Evolutionary conservation across 2,329 filamentous ascomycete genomes (phyloP), one percentile per base, ranked within the genome.

Genomic region (Bipolaris bicolor): DNA sequence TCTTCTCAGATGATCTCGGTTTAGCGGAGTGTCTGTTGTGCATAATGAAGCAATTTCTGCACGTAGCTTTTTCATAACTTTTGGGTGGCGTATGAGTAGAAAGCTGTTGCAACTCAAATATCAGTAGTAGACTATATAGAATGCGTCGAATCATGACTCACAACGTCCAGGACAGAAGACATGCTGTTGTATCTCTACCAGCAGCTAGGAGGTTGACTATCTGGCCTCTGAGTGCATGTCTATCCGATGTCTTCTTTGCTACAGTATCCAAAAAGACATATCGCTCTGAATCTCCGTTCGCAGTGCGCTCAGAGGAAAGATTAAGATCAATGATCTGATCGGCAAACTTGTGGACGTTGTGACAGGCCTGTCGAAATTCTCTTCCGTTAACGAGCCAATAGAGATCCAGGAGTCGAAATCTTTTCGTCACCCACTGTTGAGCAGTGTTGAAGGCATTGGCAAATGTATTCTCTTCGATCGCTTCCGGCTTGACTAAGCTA

Each of bases 291-390:
- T n/a, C n/a, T n/a, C 57, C 63, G 13, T 54, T 49, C 39, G 16
- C 26, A 37, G 56, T 52, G 18, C 63, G 63, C 40, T 71, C 62
- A 36, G 72, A 63, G 13, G 71, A 61, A 58, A 83, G 71, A 13
- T 78, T 81, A 24, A 78, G 76, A 7, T 78, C 67, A 3, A 83
- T 82, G 49, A 81, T 82, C 58, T 75, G 67, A 44, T 74, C 69
- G 37, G 76, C 68, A 62, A 78, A 79, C 22, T 71, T 62, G 43
- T 79, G 77, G 7, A 64, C 61, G 31, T 59, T 56, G 7, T 57
- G 54, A 40, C 64, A 67, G n/a, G 62, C 64, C 18, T 61, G 41
- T 31, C 49, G 49, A 39, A 65, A 70, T 31, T 73, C 67, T 29
- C 66, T 66, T 7, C 67, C 75, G 29, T 78, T 75, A 13, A 80